Conservation (phyloP, 768 basidiomycete genomes). For the Podaxis carcinomalis region DNA sequence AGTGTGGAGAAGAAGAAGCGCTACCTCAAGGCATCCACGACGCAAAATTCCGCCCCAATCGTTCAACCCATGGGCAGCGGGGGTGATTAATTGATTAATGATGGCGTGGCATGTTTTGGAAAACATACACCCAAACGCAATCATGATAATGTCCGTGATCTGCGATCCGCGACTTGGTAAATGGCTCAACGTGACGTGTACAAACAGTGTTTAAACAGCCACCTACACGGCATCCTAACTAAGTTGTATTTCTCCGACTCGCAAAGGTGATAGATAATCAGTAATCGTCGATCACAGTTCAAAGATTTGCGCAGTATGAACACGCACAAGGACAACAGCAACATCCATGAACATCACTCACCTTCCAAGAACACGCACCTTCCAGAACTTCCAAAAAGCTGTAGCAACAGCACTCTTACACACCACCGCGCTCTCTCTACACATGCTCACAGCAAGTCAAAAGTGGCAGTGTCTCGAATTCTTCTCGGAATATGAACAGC, state of each 20-base stretch:
- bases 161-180: neutral
- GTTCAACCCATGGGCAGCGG: neutral
- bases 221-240: neutral
- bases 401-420: neutral
- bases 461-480: neutral
- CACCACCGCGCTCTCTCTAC: neutral
- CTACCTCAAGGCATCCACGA: neutral
- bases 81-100: neutral
- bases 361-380: too few species aligned
- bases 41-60: neutral
- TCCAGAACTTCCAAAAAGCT: neutral
- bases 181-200: neutral
- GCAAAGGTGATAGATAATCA: neutral
- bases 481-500: neutral
- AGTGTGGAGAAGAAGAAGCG: neutral
- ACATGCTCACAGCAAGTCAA: neutral
- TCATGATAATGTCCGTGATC: neutral
- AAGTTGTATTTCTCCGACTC: neutral
- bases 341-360: neutral
- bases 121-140: neutral
- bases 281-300: neutral
- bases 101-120: neutral
- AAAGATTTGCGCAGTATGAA: neutral
- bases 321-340: neutral
- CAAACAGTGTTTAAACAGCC: neutral